phyloP scores from a whole-genome alignment of 225 moss, liverwort and hornwort species.

The Straminergon stramineum region DNA sequence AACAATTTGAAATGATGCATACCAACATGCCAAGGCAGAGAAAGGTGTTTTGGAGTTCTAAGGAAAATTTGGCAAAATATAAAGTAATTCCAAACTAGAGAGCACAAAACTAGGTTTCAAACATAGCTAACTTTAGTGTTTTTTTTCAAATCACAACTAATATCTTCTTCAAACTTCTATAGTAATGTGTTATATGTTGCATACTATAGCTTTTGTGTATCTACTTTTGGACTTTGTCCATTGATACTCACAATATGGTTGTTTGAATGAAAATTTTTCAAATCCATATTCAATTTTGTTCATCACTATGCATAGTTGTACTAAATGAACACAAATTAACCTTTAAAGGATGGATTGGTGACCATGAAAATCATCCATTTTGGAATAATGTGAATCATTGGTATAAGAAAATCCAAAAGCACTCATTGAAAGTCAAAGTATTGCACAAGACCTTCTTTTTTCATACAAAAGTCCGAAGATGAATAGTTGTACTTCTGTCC shows the following conservation, averaged over 20 bases:
- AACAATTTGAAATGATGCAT: background rate
- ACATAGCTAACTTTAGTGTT: background rate
- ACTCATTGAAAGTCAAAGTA: too few relatives aligned
- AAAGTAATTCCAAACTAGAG: background rate
- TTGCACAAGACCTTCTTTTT: too few relatives aligned
- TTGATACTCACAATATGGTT: background rate
- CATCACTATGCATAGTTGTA: background rate
- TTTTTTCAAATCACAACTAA: background rate
- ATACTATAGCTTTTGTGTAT: background rate
- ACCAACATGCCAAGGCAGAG: background rate
- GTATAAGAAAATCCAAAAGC: too few relatives aligned
- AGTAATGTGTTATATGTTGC: background rate
- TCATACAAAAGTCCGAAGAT: too few relatives aligned
- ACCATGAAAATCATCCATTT: too few relatives aligned
- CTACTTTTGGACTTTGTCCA: background rate
- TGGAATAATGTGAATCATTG: too few relatives aligned
- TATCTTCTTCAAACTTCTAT: background rate
- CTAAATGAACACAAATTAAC: background rate
- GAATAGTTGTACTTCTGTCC: too few relatives aligned
- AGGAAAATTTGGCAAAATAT: background rate
- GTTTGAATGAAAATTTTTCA: background rate
- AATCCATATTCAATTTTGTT: background rate
- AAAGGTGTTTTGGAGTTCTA: rapidly evolving
- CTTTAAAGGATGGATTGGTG: too few relatives aligned
- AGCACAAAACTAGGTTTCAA: rapidly evolving